Evolutionary conservation across 1,139 yeast genomes (phyloP), one percentile per base, ranked within the genome.

Genomic region (Diutina rugosa): DNA sequence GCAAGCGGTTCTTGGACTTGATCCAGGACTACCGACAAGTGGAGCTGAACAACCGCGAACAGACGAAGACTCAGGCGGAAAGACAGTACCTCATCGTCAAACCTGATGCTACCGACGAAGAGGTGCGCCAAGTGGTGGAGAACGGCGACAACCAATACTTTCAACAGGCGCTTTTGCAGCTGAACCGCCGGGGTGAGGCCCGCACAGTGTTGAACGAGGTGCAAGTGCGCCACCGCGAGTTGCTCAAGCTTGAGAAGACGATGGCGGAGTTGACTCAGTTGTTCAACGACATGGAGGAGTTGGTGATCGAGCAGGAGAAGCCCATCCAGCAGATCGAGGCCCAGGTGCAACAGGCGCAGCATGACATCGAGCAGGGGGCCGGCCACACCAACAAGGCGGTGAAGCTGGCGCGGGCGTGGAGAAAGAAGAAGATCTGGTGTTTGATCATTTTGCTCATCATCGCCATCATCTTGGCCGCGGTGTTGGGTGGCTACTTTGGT

Each of bases 111-210:
- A 80, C 95, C 28, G 89, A 87, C 38, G 89, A 80, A 55, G 97
- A 91, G 71, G 83, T 88, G 58, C 82, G 80, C 63, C 87, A 84
- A 58, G 97, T 95, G 52, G 84, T 89, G 57, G 95, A 87, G 64
- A 93, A 88, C 66, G 84, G 84, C 56, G 87, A 90, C 57, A 90
- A 87, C 68, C 98, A 91, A 72, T 87, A 90, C 66, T 93, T 93
- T 74, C 91, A 95, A 61, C 96, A 90, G 72, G 97, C 97, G 16
- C 78, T 93, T 63, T 77, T 90, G 79, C 90, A 87, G 73, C 87
- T 96, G 58, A 89, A 90, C 71, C 85, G 97, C 73, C 85, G 96
- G 66, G 99, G 99, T 63, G 97, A 93, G 72, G 98, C 99, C 56
- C 83, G 95, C 70, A 84, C 97, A 45, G 99, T 95, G 3, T 80